These are phyloP conservation scores for Insectozyma bohioensis DNA, from an alignment of 1,139 yeast genomes.

Conservation along the genomic window DNA sequence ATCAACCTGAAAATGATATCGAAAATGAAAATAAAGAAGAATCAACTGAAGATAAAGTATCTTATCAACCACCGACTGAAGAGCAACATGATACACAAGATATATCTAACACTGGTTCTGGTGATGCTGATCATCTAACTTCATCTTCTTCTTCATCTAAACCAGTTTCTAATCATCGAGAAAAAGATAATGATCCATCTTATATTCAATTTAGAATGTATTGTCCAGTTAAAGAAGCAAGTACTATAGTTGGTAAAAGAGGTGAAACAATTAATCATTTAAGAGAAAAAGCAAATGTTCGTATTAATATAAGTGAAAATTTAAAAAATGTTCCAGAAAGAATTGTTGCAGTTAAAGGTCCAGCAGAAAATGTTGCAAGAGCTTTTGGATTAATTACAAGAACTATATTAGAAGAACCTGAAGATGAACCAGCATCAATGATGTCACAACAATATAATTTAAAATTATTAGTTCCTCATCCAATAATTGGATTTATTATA, in stretches of 20 bases:
- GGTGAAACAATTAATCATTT: slow-evolving; percentile 71
- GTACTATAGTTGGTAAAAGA: slow-evolving; percentile 71
- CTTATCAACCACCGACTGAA: neutral
- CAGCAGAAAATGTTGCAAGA: slow-evolving; percentile 77
- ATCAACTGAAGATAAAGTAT: neutral
- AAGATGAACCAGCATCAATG: slow-evolving; percentile 59
- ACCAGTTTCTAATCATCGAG: slow-evolving; percentile 28
- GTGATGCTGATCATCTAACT: too few relatives aligned
- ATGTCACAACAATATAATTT: slow-evolving; percentile 57
- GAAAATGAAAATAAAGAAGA: slow-evolving; percentile 4
- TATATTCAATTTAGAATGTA: slow-evolving; percentile 70
- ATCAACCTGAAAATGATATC: slow-evolving; percentile 6
- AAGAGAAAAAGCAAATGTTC: slow-evolving; percentile 63
- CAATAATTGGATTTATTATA: slow-evolving; percentile 77
- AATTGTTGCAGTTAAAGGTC: slow-evolving; percentile 72
- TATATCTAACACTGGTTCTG: too few relatives aligned
- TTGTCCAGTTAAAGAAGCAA: slow-evolving; percentile 77
- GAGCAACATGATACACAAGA: too few relatives aligned
- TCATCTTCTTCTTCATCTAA: slow-evolving; percentile 16
- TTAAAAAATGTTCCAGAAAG: slow-evolving; percentile 74
- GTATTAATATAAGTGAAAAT: slow-evolving; percentile 78
- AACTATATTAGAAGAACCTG: slow-evolving; percentile 66
- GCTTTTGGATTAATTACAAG: slow-evolving; percentile 78
- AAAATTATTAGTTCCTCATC: slow-evolving; percentile 73
- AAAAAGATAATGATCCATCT: slow-evolving; percentile 49